Conservation (phyloP, 164 flowering plant species). For the Magnolia changhungtana region DNA sequence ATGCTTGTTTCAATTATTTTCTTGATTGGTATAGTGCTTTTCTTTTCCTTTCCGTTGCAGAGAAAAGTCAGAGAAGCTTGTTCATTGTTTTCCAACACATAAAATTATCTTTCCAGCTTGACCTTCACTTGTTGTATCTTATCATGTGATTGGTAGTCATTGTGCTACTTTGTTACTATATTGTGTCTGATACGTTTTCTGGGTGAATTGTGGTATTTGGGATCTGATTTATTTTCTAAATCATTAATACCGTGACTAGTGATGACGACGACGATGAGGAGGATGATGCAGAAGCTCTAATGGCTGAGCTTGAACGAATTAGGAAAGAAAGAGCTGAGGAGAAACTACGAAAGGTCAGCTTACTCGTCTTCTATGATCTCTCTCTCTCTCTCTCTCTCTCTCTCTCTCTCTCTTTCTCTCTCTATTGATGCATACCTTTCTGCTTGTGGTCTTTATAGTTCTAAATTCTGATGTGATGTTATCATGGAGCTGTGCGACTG, state of each 20-base stretch:
- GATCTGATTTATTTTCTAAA: neutral
- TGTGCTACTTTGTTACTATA: neutral
- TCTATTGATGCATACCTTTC: neutral
- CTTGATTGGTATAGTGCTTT: too few relatives aligned
- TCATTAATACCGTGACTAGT: neutral
- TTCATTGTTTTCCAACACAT: too few relatives aligned
- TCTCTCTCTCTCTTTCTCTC: neutral
- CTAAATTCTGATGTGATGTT: too few relatives aligned
- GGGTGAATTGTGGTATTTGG: neutral
- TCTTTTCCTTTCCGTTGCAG: too few relatives aligned
- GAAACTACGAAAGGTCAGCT: constrained; percentile 60
- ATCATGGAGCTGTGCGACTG: too few relatives aligned
- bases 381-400: neutral
- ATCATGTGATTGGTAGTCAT: too few relatives aligned
- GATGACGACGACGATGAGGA: constrained; percentile 74
- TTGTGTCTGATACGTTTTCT: neutral
- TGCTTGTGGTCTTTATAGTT: too few relatives aligned
- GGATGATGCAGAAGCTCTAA: constrained; percentile 84
- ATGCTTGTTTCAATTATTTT: too few relatives aligned
- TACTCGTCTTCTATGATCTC: neutral
- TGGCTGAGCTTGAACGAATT: constrained; percentile 88
- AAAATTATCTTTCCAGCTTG: too few relatives aligned
- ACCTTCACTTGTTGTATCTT: too few relatives aligned
- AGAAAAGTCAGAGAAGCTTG: too few relatives aligned
- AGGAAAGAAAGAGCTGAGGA: constrained; percentile 93